Percentiles rank a stretch among this genome's conserved stretches.
phyloP scores from a whole-genome alignment of 2,329 filamentous ascomycete species.

The Dactylella cylindrospora region DNA sequence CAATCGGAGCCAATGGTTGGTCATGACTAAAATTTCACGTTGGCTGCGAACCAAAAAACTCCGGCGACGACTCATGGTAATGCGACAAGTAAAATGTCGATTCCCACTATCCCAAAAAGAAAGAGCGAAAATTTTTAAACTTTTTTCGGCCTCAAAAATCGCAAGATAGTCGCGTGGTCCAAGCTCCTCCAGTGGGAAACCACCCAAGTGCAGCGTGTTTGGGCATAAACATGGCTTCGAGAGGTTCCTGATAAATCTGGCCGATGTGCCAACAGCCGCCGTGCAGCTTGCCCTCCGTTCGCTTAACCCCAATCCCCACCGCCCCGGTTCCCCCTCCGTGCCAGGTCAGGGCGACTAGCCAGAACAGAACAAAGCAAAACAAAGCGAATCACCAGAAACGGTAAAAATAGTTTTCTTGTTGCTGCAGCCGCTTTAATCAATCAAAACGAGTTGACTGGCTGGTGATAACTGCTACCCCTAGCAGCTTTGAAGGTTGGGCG shows the following conservation, averaged over 20 bases:
- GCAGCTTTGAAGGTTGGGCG: too few species aligned
- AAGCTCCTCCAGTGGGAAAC: conserved; percentile 4
- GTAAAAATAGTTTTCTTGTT: too few species aligned
- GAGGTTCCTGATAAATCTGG: conserved; percentile 26
- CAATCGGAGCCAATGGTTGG: neutral
- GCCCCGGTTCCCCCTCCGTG: neutral
- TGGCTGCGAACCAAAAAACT: neutral
- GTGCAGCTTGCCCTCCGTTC: conserved; percentile 21
- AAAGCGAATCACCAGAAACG: too few species aligned
- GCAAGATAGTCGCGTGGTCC: neutral
- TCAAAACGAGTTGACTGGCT: too few species aligned
- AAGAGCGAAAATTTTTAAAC: neutral
- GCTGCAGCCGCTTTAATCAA: too few species aligned
- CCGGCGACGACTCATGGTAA: conserved; percentile 5
- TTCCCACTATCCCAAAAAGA: conserved; percentile 3
- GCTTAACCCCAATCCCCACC: conserved; percentile 11
- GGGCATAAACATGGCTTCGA: conserved; percentile 19
- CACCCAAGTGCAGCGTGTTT: too few species aligned
- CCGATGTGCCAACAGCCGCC: conserved; percentile 38
- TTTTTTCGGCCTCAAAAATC: conserved; percentile 2
- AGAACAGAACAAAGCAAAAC: conserved; percentile 9
- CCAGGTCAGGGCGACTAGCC: conserved; percentile 16
- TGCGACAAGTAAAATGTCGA: too few species aligned
- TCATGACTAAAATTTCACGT: neutral
- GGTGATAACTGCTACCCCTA: too few species aligned